These are phyloP conservation scores for Hyaloscypha finlandica DNA, from an alignment of 495 filamentous ascomycete genomes.

Conservation along the genomic window DNA sequence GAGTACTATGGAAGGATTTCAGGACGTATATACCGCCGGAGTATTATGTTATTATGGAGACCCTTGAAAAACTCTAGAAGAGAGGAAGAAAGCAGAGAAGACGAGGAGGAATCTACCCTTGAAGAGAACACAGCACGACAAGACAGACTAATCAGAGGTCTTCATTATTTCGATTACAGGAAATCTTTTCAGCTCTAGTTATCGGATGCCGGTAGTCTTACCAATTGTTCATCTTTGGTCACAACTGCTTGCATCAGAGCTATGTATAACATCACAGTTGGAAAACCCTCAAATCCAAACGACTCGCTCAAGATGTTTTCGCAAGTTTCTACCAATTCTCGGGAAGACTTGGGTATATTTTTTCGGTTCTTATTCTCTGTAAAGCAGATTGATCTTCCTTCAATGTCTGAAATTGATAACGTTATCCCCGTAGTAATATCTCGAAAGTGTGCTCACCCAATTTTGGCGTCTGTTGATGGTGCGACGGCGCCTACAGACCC, in stretches of 20 bases:
- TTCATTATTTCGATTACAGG: no score
- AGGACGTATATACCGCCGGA: no score
- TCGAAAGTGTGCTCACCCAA: slow-evolving; percentile 47
- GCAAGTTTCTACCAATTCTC: slow-evolving; percentile 39
- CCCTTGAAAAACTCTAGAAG: no score
- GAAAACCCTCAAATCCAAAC: slow-evolving; percentile 23
- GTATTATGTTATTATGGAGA: no score
- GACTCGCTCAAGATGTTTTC: slow-evolving; percentile 39
- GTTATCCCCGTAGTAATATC: slow-evolving; percentile 37
- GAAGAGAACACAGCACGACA: no score
- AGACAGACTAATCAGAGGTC: no score
- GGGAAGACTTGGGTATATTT: slow-evolving; percentile 63
- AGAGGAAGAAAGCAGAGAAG: no score
- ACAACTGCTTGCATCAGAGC: slow-evolving; percentile 32
- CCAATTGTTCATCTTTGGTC: neutral
- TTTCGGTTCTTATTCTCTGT: slow-evolving; percentile 48
- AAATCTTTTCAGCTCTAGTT: no score
- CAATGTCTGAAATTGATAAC: slow-evolving; percentile 44
- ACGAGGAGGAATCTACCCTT: no score
- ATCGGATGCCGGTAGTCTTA: neutral
- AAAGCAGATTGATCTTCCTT: slow-evolving; percentile 19
- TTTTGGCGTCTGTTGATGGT: slow-evolving; percentile 47
- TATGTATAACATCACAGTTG: slow-evolving; percentile 27
- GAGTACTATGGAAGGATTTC: no score
- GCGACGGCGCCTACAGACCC: slow-evolving; percentile 31